Conservation (phyloP, 1,284 basidiomycete genomes). For the Erythrobasidium hasegawianum region DNA sequence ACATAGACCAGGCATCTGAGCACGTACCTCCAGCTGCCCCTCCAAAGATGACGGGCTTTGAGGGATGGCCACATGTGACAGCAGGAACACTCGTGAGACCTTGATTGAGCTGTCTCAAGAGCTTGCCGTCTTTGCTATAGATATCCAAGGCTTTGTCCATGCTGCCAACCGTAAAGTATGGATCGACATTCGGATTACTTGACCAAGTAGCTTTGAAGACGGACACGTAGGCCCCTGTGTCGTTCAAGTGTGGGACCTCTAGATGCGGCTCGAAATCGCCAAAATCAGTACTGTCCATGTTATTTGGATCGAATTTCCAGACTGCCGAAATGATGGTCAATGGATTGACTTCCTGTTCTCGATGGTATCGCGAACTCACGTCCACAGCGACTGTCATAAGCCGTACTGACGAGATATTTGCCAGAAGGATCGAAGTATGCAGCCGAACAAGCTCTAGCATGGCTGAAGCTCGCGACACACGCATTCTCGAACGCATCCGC, state of each 20-base stretch:
- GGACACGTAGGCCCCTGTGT: conserved; percentile 44
- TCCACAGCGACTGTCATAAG: conserved; percentile 30
- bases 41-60: conserved; percentile 21
- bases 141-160: conserved; percentile 53
- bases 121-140: conserved; percentile 48
- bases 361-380: conserved; percentile 3
- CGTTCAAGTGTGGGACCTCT: conserved; percentile 51
- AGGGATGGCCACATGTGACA: conserved; percentile 19
- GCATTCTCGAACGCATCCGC: conserved; percentile 22
- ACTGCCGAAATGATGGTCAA: conserved; percentile 40
- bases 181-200: conserved; percentile 49
- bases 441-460: conserved; percentile 52
- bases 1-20: background rate
- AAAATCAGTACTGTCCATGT: conserved; percentile 34
- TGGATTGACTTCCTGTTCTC: background rate
- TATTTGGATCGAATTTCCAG: conserved; percentile 49
- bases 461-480: conserved; percentile 45
- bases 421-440: conserved; percentile 55
- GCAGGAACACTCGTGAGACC: conserved; percentile 13
- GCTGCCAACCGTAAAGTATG: conserved; percentile 52
- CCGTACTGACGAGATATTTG: conserved; percentile 33
- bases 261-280: conserved; percentile 41
- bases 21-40: conserved; percentile 30
- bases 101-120: conserved; percentile 19
- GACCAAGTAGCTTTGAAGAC: conserved; percentile 54